Base-by-base conservation (phyloP, 225 moss, liverwort and hornwort species). In the Neckera pumila region DNA sequence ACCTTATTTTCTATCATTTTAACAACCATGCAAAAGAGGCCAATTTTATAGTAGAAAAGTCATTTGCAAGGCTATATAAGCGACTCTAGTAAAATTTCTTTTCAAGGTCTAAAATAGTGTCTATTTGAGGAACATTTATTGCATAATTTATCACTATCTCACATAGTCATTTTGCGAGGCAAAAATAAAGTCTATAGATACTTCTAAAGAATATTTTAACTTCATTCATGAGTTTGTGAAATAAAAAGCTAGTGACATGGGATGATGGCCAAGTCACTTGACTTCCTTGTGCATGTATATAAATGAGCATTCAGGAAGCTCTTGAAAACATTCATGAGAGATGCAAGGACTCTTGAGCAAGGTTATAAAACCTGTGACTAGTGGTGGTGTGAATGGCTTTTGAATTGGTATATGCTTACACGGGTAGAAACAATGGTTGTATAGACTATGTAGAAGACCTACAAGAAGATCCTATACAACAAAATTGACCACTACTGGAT, bases 71-170 rank as follows among this genome's bases (percentile, higher is more conserved):
- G 28, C 10, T 30, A 45, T 3, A 45, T 17, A 17, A 45, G 3
- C 6, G 8, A 45, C 3, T 3, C 17, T 71, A 9, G 2, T 9
- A 42, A 42, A 42, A 53, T 16, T 71, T 27, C 21, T 43, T 27
- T 5, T 9, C 0, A 0, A 0, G 17, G 6, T 28, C 0, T 17
- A 1, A 22, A 45, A 28, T 45, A 45, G 1, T 16, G 6, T 28
- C 42, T 16, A 45, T 30, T 73, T 3, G 3, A 45, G 0, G 17
- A 45, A 17, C 2, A 45, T 45, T 73, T 45, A 17, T 0, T 28
- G 0, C 8, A 30, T 30, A 5, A 40, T 73, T 45, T 45, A 28
- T 45, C 10, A 6, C 9, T 26, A 42, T 15, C 9, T 28, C 10
- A 17, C 17, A 43, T 17, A 27, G 17, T 8, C 10, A 43, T 71